Percentiles rank a stretch among this genome's conserved stretches.
Conservation (phyloP, 1,139 yeast genomes). For the Pneumocystis carinii region DNA sequence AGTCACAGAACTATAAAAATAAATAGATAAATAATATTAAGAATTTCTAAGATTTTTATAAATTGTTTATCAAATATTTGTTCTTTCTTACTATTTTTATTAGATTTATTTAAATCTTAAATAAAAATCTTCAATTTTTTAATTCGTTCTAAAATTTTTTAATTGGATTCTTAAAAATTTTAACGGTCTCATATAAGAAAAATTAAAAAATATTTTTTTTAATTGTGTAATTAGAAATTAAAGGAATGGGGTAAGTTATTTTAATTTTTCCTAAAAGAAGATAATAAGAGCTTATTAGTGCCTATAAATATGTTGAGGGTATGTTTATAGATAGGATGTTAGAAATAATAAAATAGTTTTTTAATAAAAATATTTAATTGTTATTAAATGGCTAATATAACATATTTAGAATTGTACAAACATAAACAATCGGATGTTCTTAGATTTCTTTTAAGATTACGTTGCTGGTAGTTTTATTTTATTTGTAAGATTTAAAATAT, state of each 20-base stretch:
- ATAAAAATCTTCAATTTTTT: too few relatives aligned
- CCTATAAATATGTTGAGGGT: conserved; percentile 98
- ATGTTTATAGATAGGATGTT: background rate
- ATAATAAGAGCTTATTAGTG: conserved; percentile 31
- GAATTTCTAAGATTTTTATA: too few relatives aligned
- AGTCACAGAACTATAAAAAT: background rate
- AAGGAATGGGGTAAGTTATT: background rate
- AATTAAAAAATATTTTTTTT: too few relatives aligned
- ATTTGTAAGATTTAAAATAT: conserved; percentile 22
- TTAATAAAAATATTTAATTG: too few relatives aligned
- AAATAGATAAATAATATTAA: too few relatives aligned
- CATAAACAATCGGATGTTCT: conserved; percentile 99
- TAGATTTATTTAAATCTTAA: too few relatives aligned
- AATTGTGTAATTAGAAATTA: too few relatives aligned
- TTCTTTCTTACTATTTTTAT: too few relatives aligned
- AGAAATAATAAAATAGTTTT: background rate
- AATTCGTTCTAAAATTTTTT: too few relatives aligned
- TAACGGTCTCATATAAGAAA: too few relatives aligned
- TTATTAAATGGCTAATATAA: background rate
- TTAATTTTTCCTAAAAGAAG: background rate
- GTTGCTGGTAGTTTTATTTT: background rate
- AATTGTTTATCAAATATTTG: too few relatives aligned
- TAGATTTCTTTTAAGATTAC: conserved; percentile 65
- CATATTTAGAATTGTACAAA: conserved; percentile 53
- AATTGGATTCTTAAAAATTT: too few relatives aligned